Conservation (phyloP, 2,329 filamentous ascomycete genomes). For the Hypomyces perniciosus region DNA sequence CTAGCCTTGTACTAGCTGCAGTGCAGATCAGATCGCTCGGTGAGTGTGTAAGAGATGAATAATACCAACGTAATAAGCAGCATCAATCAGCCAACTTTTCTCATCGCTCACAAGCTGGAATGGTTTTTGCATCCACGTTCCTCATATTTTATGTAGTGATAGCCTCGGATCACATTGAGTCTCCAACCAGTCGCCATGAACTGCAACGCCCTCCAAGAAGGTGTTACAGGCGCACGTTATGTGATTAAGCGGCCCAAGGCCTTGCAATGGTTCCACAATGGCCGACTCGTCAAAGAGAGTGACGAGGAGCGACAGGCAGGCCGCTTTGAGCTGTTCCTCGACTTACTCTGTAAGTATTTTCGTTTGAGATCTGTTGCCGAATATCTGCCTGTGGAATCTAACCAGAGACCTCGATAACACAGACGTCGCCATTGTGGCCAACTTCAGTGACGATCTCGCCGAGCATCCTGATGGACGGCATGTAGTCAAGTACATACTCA, state of each 20-base stretch:
- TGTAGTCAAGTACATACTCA: conserved; percentile 43
- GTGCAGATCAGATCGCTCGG: too few species aligned
- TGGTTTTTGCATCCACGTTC: background rate
- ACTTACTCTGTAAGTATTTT: conserved; percentile 36
- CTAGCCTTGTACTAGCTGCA: too few species aligned
- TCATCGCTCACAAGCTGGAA: too few species aligned
- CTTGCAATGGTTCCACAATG: conserved; percentile 41
- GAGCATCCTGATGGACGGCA: conserved; percentile 38
- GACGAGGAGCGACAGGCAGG: conserved; percentile 40
- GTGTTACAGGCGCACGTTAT: conserved; percentile 26
- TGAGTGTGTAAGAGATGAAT: too few species aligned
- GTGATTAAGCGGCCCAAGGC: conserved; percentile 33
- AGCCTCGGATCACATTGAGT: background rate
- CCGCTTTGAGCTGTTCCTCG: conserved; percentile 45
- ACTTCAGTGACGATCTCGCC: conserved; percentile 42
- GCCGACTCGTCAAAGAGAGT: conserved; percentile 33
- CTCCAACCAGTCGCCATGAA: conserved; percentile 24
- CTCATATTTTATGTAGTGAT: background rate
- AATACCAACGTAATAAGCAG: too few species aligned
- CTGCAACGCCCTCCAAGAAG: conserved; percentile 31
- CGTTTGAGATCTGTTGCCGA: background rate
- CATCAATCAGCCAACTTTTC: too few species aligned
- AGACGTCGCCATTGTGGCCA: conserved; percentile 44
- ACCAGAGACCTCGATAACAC: background rate
- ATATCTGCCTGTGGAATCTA: too few species aligned